Conservation (phyloP, 345 rosid species). For the Iberis pinnata region DNA sequence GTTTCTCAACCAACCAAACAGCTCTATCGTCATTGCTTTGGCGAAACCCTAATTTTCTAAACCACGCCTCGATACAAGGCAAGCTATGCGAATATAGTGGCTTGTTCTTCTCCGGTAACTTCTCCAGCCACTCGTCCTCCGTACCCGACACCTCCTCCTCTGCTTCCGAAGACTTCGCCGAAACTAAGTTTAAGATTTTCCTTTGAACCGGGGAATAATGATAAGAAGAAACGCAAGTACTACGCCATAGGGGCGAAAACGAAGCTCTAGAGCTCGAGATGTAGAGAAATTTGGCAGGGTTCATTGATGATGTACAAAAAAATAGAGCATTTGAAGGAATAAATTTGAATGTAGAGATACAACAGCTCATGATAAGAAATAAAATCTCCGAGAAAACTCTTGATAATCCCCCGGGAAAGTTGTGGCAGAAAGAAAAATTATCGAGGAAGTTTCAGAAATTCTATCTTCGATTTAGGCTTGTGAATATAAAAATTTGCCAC, state of each 20-base stretch:
- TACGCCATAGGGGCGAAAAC: conserved; percentile 22
- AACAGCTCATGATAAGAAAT: too few species aligned
- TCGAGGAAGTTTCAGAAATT: too few species aligned
- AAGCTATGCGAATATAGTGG: conserved; percentile 87
- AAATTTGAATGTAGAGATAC: too few species aligned
- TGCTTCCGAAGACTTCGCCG: conserved; percentile 53
- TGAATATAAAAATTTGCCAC: too few species aligned
- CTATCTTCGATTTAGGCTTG: too few species aligned
- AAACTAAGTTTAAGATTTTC: conserved; percentile 25
- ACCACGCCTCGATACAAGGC: conserved; percentile 91
- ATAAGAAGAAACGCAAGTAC: conserved; percentile 16
- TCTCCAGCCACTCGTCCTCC: conserved; percentile 77
- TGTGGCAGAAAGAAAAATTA: too few species aligned
- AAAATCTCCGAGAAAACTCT: too few species aligned
- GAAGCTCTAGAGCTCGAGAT: conserved; percentile 16
- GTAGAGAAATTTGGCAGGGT: conserved; percentile 19
- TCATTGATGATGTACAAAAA: conserved; percentile 4
- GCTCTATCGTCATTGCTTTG: conserved; percentile 75
- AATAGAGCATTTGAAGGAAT: conserved; percentile 10
- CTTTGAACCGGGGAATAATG: conserved; percentile 10
- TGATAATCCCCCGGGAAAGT: too few species aligned
- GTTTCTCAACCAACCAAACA: conserved; percentile 66
- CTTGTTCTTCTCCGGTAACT: conserved; percentile 70
- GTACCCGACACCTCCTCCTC: conserved; percentile 47
- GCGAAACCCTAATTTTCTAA: conserved; percentile 58